Base-by-base conservation (phyloP, 208 protist genomes). In the Lotmaria passim region DNA sequence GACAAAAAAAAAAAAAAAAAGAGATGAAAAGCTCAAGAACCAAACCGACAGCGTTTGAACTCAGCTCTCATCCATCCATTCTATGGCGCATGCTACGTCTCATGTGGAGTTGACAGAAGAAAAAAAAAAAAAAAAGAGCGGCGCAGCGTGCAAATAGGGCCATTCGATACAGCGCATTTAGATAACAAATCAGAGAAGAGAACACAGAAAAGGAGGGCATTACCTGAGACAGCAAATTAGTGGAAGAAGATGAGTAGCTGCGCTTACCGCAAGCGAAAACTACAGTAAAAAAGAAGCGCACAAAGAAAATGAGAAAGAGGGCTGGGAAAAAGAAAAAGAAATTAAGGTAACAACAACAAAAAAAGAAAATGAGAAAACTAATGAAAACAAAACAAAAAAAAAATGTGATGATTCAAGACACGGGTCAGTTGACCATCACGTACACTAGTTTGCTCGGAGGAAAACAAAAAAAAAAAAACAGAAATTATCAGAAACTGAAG, bases 371-470 rank as follows among this genome's bases (percentile, higher is more conserved):
- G 12, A 44, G 23, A 26, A 30, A 47, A 17, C 6, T 59, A 31
- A 24, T 17, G 33, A 23, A 10, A 12, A 21, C 1, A 66, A 66
- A 14, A 33, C n/a, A 36, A 55, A 58, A 72, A 39, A 26, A 78
- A 58, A 33, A 30, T 30, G 26, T 19, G 58, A 52, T 41, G 58
- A 41, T 64, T 3, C 43, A 52, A 41, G 58, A 51, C 58, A 64
- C 58, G 58, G 44, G 58, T 41, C 43, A 26, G 30, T 52, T 38
- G 58, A 53, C 58, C 58, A 64, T 53, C 58, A n/a, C 5, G 33
- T 58, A 58, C 52, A 53, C 51, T 38, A 62, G 26, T 33, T 4
- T 61, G 17, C 33, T n/a, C 36, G 0, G 6, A 26, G n/a, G 33
- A 39, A 39, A 26, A 30, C 17, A 51, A 48, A 39, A 11, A 30